A percentile compares a stretch with the other conserved stretches of the same genome.
Conservation (phyloP, 129 eudicot genomes). For the Flaveria ramosissima region DNA sequence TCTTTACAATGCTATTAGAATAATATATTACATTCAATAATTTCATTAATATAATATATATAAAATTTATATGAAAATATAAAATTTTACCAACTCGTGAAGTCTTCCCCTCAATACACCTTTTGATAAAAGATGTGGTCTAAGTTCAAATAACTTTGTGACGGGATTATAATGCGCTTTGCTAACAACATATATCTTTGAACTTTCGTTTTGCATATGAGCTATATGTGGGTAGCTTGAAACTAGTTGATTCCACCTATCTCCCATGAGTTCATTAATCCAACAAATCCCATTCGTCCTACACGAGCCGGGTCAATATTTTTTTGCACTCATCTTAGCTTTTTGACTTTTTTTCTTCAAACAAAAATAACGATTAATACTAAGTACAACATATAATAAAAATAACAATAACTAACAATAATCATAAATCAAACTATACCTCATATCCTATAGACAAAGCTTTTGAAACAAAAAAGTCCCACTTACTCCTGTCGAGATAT, state of each 20-base stretch:
- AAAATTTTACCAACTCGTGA: not conserved
- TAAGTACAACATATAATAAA: too few species aligned
- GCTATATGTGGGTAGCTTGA: not conserved
- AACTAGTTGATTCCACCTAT: not conserved
- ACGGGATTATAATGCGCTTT: not conserved
- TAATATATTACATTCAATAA: too few species aligned
- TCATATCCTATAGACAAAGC: too few species aligned
- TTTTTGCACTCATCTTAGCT: not conserved
- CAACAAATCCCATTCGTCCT: not conserved
- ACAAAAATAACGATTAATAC: too few species aligned
- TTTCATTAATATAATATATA: too few species aligned
- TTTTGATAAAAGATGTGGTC: not conserved
- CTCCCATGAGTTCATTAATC: not conserved
- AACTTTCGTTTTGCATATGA: not conserved
- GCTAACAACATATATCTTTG: not conserved
- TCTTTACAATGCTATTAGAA: too few species aligned
- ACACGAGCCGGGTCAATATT: not conserved
- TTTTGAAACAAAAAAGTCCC: too few species aligned
- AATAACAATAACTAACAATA: too few species aligned
- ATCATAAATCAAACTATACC: too few species aligned
- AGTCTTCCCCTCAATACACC: not conserved
- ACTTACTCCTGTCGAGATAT: too few species aligned
- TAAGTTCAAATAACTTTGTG: not conserved
- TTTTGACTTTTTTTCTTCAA: not conserved
- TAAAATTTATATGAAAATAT: too few species aligned